Evolutionary conservation across 2,329 filamentous ascomycete species (phyloP), one percentile per base, ranked within the genome.

Genomic region (Fusarium sp.): DNA sequence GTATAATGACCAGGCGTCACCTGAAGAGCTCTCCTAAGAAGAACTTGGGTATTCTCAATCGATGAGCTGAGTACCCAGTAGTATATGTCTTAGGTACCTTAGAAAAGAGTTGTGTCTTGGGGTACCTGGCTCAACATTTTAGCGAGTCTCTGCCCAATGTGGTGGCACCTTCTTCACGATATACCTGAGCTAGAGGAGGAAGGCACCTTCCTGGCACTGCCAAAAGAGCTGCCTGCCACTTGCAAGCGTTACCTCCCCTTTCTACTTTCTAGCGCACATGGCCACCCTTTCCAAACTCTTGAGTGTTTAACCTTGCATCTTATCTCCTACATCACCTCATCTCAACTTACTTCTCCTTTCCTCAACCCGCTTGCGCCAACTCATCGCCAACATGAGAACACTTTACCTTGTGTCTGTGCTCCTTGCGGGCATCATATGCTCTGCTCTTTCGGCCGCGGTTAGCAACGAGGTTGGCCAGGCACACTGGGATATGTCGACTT

Each of bases 401-500:
- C 21, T 48, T 24, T 33, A 12, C 21, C 28, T 54, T 24, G 13
- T 53, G 16, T 20, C 53, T 8, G 8, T 33, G 41, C 24, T 65
- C n/a, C 6, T 50, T 20, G 53, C 57, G 20, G 24, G 57, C 26
- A 38, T 60, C 28, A 18, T 53, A 10, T 59, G 52, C 16, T 38
- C 57, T 16, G 53, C 33, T 4, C 15, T 63, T 5, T 28, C 66
- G 8, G 64, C 50, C 8, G 44, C 26, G 4, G 49, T 58, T 10
- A 16, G 21, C 13, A 37, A 16, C 15, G 49, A 56, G 2, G n/a
- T 37, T 12, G 21, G 12, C 5, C 48, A 47, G 15, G 20, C 48
- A 12, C 69, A 69, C 39, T 78, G 76, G 76, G 79, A 81, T 35
- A 59, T 82, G 16, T 75, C 76, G 9, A 74, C 74, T 62, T 75